phyloP scores from a whole-genome alignment of 2,329 filamentous ascomycete species.

The Neopestalotiopsis clavispora region DNA sequence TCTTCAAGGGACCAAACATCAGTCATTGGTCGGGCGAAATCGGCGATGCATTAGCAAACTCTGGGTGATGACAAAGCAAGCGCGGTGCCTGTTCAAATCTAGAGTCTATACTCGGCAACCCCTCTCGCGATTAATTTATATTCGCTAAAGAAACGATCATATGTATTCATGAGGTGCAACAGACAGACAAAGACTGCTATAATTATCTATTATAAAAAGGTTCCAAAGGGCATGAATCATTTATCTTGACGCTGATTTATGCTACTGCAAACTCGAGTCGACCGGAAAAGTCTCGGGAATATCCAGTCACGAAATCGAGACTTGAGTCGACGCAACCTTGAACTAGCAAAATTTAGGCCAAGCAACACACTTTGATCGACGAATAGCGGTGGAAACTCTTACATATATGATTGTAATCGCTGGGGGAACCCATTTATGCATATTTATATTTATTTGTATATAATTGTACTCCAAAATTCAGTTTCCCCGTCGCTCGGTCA shows the following conservation, averaged over 20 bases:
- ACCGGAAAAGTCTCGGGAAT: conserved; percentile 19
- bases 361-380: background rate
- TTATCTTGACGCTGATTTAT: background rate
- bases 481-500: background rate
- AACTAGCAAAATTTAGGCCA: conserved; percentile 9
- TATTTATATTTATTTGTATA: background rate
- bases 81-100: background rate
- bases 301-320: conserved; percentile 15
- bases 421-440: background rate
- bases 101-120: background rate
- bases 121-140: no score
- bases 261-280: background rate
- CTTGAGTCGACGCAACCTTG: background rate
- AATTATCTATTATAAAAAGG: background rate
- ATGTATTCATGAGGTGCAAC: no score
- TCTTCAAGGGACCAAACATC: background rate
- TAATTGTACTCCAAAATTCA: background rate
- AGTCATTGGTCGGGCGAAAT: background rate
- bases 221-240: background rate
- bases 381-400: background rate
- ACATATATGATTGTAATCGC: background rate
- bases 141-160: no score
- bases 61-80: background rate
- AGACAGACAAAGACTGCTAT: no score
- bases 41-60: background rate